Conservation (phyloP, 768 basidiomycete species). For the Austroboletus eburneus region DNA sequence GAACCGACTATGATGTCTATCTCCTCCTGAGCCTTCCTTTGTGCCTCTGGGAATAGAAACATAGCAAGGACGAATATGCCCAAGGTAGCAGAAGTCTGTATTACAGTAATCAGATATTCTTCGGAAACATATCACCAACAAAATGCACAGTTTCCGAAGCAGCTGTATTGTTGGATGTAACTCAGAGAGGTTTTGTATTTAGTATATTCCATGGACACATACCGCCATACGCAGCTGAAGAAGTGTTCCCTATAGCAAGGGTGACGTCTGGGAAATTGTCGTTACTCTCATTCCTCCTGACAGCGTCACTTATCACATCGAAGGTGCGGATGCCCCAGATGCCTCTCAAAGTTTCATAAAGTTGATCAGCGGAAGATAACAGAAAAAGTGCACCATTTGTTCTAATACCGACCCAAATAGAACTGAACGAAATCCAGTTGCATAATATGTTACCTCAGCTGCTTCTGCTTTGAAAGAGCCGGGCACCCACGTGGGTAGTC, state of each 20-base stretch:
- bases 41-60: slow-evolving; percentile 25
- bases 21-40: slow-evolving; percentile 22
- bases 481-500: slow-evolving; percentile 25
- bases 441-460: slow-evolving; percentile 7
- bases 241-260: slow-evolving; percentile 18
- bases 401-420: slow-evolving; percentile 24
- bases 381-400: slow-evolving; percentile 13
- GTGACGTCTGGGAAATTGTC: slow-evolving; percentile 19
- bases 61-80: slow-evolving; percentile 26
- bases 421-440: slow-evolving; percentile 14
- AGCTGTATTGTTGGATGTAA: slow-evolving; percentile 15
- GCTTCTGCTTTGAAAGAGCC: slow-evolving; percentile 22
- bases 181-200: background rate
- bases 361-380: background rate
- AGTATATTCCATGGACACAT: background rate
- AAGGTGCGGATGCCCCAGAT: slow-evolving; percentile 14
- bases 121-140: background rate
- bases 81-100: slow-evolving; percentile 20
- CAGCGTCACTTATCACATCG: slow-evolving; percentile 18
- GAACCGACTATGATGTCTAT: slow-evolving; percentile 21
- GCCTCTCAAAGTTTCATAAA: slow-evolving; percentile 8
- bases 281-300: slow-evolving; percentile 17
- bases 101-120: background rate
- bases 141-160: slow-evolving; percentile 24
- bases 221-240: slow-evolving; percentile 23